Evolutionary conservation across 108 stramenopile species (phyloP).

Genomic region (Chaetoceros tenuissimus): DNA sequence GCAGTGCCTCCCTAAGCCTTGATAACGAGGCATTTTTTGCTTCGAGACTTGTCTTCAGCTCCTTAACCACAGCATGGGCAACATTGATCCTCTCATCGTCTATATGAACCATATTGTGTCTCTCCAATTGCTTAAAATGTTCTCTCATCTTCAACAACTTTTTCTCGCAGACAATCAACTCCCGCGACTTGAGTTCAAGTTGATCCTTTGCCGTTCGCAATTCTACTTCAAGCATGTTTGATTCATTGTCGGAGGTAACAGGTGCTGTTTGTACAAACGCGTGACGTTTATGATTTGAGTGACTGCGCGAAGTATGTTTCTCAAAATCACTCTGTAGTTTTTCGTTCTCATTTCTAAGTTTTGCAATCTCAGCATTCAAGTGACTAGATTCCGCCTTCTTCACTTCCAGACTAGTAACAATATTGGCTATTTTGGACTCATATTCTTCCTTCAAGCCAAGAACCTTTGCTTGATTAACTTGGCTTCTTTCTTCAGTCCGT

Average conservation of each 20-base stretch:
- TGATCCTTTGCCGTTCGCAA: background rate
- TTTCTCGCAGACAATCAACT: background rate
- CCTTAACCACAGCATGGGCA: background rate
- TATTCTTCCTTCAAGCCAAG: background rate
- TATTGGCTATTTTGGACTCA: background rate
- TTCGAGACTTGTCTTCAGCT: background rate
- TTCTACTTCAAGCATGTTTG: background rate
- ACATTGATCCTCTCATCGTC: background rate
- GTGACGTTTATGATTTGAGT: background rate
- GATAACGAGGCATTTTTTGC: background rate
- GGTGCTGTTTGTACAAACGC: background rate
- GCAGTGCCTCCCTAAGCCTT: background rate
- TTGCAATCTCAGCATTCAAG: background rate
- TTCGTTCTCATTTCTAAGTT: background rate
- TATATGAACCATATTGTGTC: background rate
- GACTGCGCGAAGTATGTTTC: background rate
- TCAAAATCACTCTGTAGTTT: background rate
- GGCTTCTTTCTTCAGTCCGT: background rate
- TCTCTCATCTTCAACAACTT: background rate
- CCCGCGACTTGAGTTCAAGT: background rate
- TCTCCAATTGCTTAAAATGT: background rate
- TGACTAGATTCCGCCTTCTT: background rate
- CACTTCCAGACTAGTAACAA: background rate
- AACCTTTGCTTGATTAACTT: background rate
- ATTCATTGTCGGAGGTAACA: background rate